phyloP scores from a whole-genome alignment of 257 asterid species.

The Solanum arcanum region DNA sequence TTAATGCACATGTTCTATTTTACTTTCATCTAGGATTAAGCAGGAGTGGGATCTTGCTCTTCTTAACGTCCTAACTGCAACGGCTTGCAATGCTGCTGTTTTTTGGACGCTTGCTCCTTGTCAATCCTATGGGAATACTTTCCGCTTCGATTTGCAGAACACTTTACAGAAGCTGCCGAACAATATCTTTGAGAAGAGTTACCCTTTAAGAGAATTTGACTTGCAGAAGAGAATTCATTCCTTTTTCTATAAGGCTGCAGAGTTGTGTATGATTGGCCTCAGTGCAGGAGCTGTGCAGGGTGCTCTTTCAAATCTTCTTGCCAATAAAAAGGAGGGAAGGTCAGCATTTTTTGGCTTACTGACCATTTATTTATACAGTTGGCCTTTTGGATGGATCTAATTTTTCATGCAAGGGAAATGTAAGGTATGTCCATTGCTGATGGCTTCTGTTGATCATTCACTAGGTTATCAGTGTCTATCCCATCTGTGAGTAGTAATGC shows the following conservation, averaged over 20 bases:
- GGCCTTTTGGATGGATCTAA: not conserved
- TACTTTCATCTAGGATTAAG: constrained; percentile 48
- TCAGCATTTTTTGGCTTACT: constrained; percentile 1
- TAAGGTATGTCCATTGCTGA: not conserved
- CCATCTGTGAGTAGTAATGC: constrained; percentile 89
- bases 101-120: constrained; percentile 98
- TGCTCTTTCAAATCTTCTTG: constrained; percentile 59
- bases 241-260: constrained; percentile 84
- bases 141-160: constrained; percentile 87
- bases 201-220: constrained; percentile 84
- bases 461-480: constrained; percentile 69
- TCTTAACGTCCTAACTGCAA: constrained; percentile 73
- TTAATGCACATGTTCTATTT: not conserved
- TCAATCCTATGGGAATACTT: constrained; percentile 94
- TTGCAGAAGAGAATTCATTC: constrained; percentile 81
- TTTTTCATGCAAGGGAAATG: not conserved
- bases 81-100: constrained; percentile 84
- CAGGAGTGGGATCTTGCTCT: constrained; percentile 99
- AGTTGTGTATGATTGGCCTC: constrained; percentile 86
- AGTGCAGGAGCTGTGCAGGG: constrained; percentile 95
- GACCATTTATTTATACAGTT: not conserved
- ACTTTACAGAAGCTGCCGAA: constrained; percentile 97
- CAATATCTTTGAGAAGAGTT: constrained; percentile 82
- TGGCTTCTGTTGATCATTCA: not conserved
- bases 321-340: constrained; percentile 93